Percentiles rank a stretch among this genome's conserved stretches.
phyloP scores from a whole-genome alignment of 2,329 filamentous ascomycete genomes.

The Penicillium sp. region DNA sequence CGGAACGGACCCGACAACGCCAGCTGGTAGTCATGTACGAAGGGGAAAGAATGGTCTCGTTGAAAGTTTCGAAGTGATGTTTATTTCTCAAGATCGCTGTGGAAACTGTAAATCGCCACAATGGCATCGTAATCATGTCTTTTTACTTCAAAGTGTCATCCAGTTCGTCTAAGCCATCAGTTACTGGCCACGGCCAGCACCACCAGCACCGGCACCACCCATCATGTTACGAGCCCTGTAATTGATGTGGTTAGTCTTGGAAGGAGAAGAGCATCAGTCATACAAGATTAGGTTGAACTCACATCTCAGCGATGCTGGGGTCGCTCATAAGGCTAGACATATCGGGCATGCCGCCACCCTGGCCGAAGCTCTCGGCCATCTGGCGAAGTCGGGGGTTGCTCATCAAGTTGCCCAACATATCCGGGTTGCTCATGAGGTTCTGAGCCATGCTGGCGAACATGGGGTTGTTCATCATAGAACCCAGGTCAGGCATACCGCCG shows the following conservation, averaged over 20 bases:
- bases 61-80: neutral
- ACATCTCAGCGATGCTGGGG: slow-evolving; percentile 90
- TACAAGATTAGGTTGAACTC: slow-evolving; percentile 49
- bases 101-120: slow-evolving; percentile 20
- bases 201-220: slow-evolving; percentile 45
- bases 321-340: slow-evolving; percentile 85
- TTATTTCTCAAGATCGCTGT: slow-evolving; percentile 24
- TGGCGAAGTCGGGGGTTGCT: slow-evolving; percentile 84
- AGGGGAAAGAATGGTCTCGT: neutral
- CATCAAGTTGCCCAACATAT: slow-evolving; percentile 90
- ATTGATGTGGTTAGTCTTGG: neutral
- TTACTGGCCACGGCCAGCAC: slow-evolving; percentile 42
- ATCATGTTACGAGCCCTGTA: slow-evolving; percentile 68
- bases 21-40: neutral
- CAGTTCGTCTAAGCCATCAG: slow-evolving; percentile 19
- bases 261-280: neutral
- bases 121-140: slow-evolving; percentile 24
- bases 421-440: slow-evolving; percentile 95
- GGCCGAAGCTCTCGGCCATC: slow-evolving; percentile 78
- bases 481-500: slow-evolving; percentile 81
- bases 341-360: slow-evolving; percentile 85
- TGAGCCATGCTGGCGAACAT: slow-evolving; percentile 98
- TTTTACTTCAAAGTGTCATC: slow-evolving; percentile 20
- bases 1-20: no score
- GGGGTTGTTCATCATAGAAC: slow-evolving; percentile 90